Percentiles rank a stretch among this genome's conserved stretches.
These are phyloP conservation scores for Paspalum vaginatum DNA, from an alignment of 176 grass and related monocot species.

Conservation along the genomic window DNA sequence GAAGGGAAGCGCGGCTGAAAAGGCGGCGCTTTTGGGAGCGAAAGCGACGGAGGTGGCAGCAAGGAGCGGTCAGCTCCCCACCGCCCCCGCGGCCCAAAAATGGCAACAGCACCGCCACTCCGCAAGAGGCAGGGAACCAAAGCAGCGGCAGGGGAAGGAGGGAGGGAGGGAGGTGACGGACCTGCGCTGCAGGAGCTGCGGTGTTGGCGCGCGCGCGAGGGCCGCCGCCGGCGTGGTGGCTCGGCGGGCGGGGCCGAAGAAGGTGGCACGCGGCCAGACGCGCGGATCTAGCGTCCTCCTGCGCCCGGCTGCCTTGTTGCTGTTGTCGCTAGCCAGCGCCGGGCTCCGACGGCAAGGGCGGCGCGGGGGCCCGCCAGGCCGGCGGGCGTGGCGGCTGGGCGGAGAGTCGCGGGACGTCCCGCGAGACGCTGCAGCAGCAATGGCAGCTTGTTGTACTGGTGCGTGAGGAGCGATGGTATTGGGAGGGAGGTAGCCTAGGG, in stretches of 20 bases:
- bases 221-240: constrained; percentile 17
- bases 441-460: background rate
- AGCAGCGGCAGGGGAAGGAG: background rate
- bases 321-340: too few relatives aligned
- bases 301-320: too few relatives aligned
- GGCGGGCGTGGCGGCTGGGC: background rate
- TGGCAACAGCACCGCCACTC: constrained; percentile 18
- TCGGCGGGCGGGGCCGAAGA: background rate
- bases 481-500: too few relatives aligned
- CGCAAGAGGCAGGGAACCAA: background rate
- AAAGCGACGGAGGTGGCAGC: constrained; percentile 26
- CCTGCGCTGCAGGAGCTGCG: constrained; percentile 5
- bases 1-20: constrained; percentile 24
- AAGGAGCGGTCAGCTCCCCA: background rate
- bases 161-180: background rate
- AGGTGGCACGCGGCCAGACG: too few relatives aligned
- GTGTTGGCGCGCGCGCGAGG: background rate
- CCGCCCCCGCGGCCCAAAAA: constrained; percentile 13
- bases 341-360: too few relatives aligned
- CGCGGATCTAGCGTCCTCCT: constrained; percentile 15
- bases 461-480: background rate
- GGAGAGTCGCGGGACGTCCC: background rate
- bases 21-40: constrained; percentile 53
- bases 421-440: background rate
- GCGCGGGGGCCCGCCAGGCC: too few relatives aligned